A percentile compares a stretch with the other conserved stretches of the same genome.
phyloP scores from a whole-genome alignment of 2,329 filamentous ascomycete genomes.

The Diaporthe eres region DNA sequence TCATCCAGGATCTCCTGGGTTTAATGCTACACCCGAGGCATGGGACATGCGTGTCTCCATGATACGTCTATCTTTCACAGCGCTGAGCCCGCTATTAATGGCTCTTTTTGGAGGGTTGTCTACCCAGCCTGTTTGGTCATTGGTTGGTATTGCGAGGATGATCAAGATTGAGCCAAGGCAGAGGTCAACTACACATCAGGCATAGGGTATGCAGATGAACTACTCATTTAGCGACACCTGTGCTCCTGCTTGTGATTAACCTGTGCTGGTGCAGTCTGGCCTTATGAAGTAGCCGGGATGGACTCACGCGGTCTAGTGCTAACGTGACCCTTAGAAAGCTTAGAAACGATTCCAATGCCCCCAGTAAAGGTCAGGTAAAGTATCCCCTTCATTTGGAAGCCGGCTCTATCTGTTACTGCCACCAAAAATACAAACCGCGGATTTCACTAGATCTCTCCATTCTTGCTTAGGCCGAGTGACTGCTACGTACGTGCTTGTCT shows the following conservation, averaged over 20 bases:
- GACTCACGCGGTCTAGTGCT: not conserved
- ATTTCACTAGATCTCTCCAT: not conserved
- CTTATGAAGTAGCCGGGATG: not conserved
- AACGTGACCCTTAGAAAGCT: not conserved
- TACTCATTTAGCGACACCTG: constrained; percentile 37
- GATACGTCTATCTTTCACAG: not conserved
- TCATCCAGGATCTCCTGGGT: too few species aligned
- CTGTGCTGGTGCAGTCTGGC: constrained; percentile 22
- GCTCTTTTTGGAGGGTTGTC: not conserved
- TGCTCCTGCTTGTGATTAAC: constrained; percentile 39
- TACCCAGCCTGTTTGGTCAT: not conserved
- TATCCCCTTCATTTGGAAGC: too few species aligned
- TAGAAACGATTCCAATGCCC: not conserved
- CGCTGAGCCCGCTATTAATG: not conserved
- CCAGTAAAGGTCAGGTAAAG: not conserved
- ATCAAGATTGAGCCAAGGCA: constrained; percentile 12
- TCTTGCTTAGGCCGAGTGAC: not conserved
- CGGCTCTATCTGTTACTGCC: not conserved
- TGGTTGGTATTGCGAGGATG: constrained; percentile 9
- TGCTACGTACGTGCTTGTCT: not conserved
- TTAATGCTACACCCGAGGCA: not conserved
- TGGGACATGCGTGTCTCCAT: not conserved
- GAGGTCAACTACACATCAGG: constrained; percentile 33
- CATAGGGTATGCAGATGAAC: constrained; percentile 41
- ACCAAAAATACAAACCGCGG: not conserved